Evolutionary conservation across 2,329 filamentous ascomycete genomes (phyloP).

Genomic region (Penicillium palitans): DNA sequence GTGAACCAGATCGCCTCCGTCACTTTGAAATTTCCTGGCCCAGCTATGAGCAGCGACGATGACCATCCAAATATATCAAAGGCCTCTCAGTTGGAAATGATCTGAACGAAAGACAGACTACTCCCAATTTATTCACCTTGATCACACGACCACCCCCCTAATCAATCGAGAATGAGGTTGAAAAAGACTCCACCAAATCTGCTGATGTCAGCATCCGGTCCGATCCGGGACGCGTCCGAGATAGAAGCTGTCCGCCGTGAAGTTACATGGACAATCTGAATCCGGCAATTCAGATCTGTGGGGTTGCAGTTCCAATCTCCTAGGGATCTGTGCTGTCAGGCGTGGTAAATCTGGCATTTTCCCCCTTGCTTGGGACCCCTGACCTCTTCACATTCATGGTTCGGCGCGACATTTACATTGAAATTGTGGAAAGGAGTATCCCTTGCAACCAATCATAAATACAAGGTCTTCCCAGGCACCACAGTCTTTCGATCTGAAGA

Average conservation of each 20-base stretch:
- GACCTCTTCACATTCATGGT: background rate
- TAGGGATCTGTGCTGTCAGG: background rate
- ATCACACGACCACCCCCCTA: background rate
- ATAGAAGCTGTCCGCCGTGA: background rate
- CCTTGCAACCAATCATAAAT: conserved; percentile 7
- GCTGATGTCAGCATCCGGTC: conserved; percentile 5
- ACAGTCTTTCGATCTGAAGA: background rate
- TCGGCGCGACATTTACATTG: background rate
- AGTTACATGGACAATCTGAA: background rate
- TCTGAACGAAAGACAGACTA: background rate
- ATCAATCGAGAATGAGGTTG: background rate
- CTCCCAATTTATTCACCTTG: background rate
- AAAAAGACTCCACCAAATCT: background rate
- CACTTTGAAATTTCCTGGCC: background rate
- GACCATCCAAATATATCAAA: background rate
- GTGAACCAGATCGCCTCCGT: background rate
- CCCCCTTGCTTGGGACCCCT: conserved; percentile 2
- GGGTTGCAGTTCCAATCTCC: background rate
- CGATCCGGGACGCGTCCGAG: background rate
- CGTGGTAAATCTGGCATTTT: background rate
- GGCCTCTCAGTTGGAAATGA: conserved; percentile 9
- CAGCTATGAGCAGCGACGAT: background rate
- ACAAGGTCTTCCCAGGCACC: background rate
- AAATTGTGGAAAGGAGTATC: background rate
- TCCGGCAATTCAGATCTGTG: background rate